These are phyloP conservation scores for Acanthamoeba healyi DNA, from an alignment of 208 protist species.

Conservation along the genomic window DNA sequence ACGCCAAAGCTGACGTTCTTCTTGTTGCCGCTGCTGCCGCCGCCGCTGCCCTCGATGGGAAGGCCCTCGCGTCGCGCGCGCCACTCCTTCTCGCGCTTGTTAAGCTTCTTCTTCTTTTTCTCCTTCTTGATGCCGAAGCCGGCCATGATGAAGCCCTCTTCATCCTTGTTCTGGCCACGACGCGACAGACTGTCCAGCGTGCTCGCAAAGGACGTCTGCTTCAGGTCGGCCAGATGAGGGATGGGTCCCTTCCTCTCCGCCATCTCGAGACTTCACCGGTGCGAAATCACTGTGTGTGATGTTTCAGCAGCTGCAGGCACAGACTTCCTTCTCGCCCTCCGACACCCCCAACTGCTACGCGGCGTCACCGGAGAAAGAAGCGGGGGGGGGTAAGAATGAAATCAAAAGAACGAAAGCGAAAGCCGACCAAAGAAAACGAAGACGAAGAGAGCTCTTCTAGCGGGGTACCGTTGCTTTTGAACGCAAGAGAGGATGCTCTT, in stretches of 20 bases:
- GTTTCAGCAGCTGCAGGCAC: too few relatives aligned
- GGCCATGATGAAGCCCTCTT: constrained; percentile 61
- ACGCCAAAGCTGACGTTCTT: constrained; percentile 4
- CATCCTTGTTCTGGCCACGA: constrained; percentile 23
- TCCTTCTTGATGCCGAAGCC: constrained; percentile 54
- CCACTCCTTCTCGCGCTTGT: constrained; percentile 68
- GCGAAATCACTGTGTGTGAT: too few relatives aligned
- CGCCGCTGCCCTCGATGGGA: not conserved
- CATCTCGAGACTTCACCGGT: too few relatives aligned
- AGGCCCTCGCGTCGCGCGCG: constrained; percentile 45
- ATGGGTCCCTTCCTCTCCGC: constrained; percentile 50
- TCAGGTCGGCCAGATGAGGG: constrained; percentile 55
- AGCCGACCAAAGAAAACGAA: not conserved
- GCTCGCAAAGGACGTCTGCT: constrained; percentile 61
- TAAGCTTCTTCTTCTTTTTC: constrained; percentile 73
- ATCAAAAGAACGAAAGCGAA: not conserved
- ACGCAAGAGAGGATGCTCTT: not conserved
- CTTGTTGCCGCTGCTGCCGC: not conserved
- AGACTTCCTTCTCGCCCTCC: not conserved
- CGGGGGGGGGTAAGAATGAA: not conserved
- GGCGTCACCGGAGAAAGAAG: not conserved
- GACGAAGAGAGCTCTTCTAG: not conserved
- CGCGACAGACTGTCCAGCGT: constrained; percentile 56
- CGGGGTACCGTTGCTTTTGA: not conserved
- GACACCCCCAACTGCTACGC: not conserved